Evolutionary conservation across 768 basidiomycete species (phyloP), one percentile per base, ranked within the genome.

Genomic region (Infundibulicybe gibba): DNA sequence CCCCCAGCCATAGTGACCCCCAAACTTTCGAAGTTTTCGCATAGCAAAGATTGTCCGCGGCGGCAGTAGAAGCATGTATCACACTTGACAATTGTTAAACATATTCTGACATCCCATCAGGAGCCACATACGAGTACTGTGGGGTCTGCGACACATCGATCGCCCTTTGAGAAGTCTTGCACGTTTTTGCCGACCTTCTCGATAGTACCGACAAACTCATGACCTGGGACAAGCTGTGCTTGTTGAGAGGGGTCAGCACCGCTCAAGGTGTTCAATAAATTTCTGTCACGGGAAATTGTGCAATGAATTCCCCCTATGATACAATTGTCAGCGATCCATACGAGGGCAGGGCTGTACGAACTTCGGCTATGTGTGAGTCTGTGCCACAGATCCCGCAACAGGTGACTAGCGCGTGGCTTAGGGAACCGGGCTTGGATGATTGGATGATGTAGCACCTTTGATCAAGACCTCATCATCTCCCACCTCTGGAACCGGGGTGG

Each of bases 61-160:
- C 85, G 76, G 59, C 87, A 88, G 63, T 77, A 88, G 65, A 87
- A 86, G 61, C 87, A 89, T 49, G 68, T 67, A 48, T 74, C 72
- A 8, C 49, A 54, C 59, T 76, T 67, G 17, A 19, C 45, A 49
- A 34, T 32, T 43, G 37, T 32, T 51, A 32, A 54, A 32, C 37
- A 16, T 40, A n/a, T 6, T 10, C 25, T 8, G 8, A 8, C 25
- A 8, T 8, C 25, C 25, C 25, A 25, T 25, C 8, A 25, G 25
- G 25, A 8, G 8, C 16, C 16, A 45, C 72, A 46, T 51, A 75
- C 79, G 40, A 74, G 71, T 19, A 75, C 65, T 49, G 79, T 75
- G 19, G 79, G 77, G 59, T 87, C 85, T 13, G 82, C 81, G 19
- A 82, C 85, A 51, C 76, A 74, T 42, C 83, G 76, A 54, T 87